Conservation (phyloP, 768 basidiomycete genomes). For the Lentinula sp. region DNA sequence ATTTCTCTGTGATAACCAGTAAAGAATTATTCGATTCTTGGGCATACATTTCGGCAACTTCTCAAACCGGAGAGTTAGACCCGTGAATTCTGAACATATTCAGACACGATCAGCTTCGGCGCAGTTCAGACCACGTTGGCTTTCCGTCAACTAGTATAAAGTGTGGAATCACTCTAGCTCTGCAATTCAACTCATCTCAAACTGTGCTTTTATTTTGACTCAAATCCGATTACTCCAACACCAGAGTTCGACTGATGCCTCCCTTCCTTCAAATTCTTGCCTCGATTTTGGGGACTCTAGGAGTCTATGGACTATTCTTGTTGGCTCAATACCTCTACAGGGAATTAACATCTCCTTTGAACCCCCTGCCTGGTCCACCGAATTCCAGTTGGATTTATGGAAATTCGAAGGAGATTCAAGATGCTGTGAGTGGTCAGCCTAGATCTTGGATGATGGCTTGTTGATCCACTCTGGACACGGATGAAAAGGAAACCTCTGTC, state of each 20-base stretch:
- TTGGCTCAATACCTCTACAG: neutral
- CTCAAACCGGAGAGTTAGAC: neutral
- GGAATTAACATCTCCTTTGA: neutral
- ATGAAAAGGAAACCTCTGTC: constrained; percentile 12
- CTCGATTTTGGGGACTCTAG: neutral
- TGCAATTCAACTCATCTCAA: neutral
- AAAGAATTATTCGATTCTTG: no score
- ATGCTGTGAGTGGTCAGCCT: constrained; percentile 14
- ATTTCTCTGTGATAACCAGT: no score
- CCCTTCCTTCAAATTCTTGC: neutral
- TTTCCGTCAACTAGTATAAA: neutral
- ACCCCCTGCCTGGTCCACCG: constrained; percentile 25
- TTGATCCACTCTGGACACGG: neutral
- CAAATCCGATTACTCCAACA: no score
- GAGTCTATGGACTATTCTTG: neutral
- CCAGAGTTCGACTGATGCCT: neutral
- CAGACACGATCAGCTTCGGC: neutral
- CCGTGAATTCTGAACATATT: neutral
- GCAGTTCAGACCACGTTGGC: neutral
- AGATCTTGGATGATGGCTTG: neutral
- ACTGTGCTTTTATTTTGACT: no score
- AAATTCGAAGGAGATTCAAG: constrained; percentile 21
- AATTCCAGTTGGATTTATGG: constrained; percentile 26
- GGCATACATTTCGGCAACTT: no score
- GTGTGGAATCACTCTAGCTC: no score